These are phyloP conservation scores for Fusarium lyarnte DNA, from an alignment of 2,329 filamentous ascomycete species.

Conservation along the genomic window DNA sequence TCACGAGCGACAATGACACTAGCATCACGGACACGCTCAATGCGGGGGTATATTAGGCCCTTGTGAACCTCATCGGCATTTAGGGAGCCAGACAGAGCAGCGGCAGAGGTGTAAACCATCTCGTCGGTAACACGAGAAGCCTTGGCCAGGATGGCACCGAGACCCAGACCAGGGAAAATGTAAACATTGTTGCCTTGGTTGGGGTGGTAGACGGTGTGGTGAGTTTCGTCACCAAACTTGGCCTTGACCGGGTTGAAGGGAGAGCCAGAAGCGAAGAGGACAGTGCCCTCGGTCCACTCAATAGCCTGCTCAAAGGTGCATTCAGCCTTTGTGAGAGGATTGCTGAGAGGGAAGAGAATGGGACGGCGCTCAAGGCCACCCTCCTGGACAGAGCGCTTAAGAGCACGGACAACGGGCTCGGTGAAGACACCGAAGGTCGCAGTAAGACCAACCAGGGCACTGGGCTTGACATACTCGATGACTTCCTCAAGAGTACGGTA, in stretches of 20 bases:
- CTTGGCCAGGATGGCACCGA: conserved; percentile 92
- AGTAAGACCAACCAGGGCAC: conserved; percentile 91
- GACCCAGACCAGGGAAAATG: conserved; percentile 95
- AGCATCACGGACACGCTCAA: conserved; percentile 91
- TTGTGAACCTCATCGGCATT: conserved; percentile 82
- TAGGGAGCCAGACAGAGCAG: conserved; percentile 80
- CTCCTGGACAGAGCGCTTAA: conserved; percentile 71
- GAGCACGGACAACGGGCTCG: conserved; percentile 79
- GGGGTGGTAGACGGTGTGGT: conserved; percentile 74
- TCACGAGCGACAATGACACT: conserved; percentile 86
- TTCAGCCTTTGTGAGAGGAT: conserved; percentile 95
- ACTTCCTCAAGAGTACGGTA: conserved; percentile 88
- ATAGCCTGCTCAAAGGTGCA: conserved; percentile 97
- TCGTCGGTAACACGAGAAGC: conserved; percentile 86
- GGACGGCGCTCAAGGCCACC: conserved; percentile 78
- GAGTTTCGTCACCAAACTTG: conserved; percentile 64
- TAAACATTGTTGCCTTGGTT: conserved; percentile 91
- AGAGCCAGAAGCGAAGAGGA: conserved; percentile 93
- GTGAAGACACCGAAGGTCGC: conserved; percentile 96
- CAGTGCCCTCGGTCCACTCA: conserved; percentile 87
- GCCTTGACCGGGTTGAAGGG: conserved; percentile 81
- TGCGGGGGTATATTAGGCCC: conserved; percentile 89
- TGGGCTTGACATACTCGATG: conserved; percentile 94
- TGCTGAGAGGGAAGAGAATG: conserved; percentile 95
- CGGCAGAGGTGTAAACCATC: conserved; percentile 96